Percentiles rank a stretch among this genome's conserved stretches.
Conservation (phyloP, 805 yeast genomes). For the Candida nonsorbophila region DNA sequence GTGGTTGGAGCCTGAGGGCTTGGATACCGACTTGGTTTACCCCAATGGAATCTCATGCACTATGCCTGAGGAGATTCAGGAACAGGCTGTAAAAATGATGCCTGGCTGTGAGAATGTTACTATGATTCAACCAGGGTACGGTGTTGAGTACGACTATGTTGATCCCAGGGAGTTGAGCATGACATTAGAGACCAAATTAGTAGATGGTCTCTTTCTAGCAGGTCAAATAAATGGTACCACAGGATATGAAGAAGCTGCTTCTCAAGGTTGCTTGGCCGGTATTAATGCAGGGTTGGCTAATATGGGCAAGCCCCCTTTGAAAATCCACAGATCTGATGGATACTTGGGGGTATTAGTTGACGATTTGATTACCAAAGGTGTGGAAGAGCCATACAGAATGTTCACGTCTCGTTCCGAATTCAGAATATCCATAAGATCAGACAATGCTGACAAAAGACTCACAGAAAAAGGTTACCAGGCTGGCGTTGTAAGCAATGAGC, state of each 20-base stretch:
- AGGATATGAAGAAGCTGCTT: conserved; percentile 98
- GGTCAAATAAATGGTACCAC: conserved; percentile 99
- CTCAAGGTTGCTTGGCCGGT: conserved; percentile 95
- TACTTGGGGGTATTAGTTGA: conserved; percentile 90
- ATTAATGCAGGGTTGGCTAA: conserved; percentile 78
- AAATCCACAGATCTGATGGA: conserved; percentile 72
- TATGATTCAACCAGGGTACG: conserved; percentile 96
- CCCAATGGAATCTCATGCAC: conserved; percentile 97
- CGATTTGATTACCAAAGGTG: conserved; percentile 92
- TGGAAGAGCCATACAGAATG: conserved; percentile 96
- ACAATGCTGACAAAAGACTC: conserved; percentile 86
- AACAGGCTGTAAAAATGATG: conserved; percentile 64
- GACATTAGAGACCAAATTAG: conserved; percentile 76
- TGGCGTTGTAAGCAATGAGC: conserved; percentile 61
- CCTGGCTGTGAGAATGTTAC: conserved; percentile 83
- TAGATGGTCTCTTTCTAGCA: conserved; percentile 78
- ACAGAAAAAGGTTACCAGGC: conserved; percentile 60
- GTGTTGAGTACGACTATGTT: conserved; percentile 96
- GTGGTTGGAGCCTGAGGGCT: conserved; percentile 97
- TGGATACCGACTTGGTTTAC: conserved; percentile 79
- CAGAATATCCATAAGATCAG: conserved; percentile 83
- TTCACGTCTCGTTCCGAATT: conserved; percentile 95
- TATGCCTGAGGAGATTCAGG: conserved; percentile 92
- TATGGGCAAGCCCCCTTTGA: conserved; percentile 38
- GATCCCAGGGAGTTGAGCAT: conserved; percentile 83